Conservation (phyloP, 2,329 filamentous ascomycete species). For the Penicillium crustosum region DNA sequence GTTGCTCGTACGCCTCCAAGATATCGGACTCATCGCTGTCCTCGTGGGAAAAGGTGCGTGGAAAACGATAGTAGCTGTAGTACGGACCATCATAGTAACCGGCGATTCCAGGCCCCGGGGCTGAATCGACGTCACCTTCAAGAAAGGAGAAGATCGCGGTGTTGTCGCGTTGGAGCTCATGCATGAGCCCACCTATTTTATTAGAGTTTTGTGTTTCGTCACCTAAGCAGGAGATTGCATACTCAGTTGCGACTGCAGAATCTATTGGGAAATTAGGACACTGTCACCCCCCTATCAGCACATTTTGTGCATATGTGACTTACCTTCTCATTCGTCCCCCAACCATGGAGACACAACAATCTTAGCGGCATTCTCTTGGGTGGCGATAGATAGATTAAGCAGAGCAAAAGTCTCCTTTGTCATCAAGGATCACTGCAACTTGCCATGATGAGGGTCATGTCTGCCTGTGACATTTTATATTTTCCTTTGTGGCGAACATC, state of each 20-base stretch:
- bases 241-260: conserved; percentile 32
- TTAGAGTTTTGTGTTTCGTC: conserved; percentile 1
- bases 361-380: conserved; percentile 27
- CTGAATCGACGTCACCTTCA: conserved; percentile 32
- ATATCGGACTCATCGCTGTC: conserved; percentile 26
- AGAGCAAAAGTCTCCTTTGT: conserved; percentile 7
- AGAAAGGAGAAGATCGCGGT: conserved; percentile 32
- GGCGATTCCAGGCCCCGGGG: conserved; percentile 31
- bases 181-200: conserved; percentile 26
- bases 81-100: conserved; percentile 34
- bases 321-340: conserved; percentile 34
- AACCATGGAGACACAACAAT: conserved; percentile 37
- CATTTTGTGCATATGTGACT: not conserved
- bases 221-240: conserved; percentile 2
- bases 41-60: conserved; percentile 23
- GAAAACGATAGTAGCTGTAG: conserved; percentile 35
- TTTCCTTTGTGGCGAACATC: not conserved
- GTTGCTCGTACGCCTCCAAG: conserved; percentile 27
- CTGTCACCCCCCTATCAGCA: not conserved
- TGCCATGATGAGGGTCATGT: not conserved
- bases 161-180: conserved; percentile 30
- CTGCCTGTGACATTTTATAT: conserved; percentile 3
- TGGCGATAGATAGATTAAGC: not conserved
- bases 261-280: conserved; percentile 20
- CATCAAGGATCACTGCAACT: not conserved